A percentile compares a stretch with the other conserved stretches of the same genome.
phyloP scores from a whole-genome alignment of 2,329 filamentous ascomycete species.

The Coniochaeta sp. region DNA sequence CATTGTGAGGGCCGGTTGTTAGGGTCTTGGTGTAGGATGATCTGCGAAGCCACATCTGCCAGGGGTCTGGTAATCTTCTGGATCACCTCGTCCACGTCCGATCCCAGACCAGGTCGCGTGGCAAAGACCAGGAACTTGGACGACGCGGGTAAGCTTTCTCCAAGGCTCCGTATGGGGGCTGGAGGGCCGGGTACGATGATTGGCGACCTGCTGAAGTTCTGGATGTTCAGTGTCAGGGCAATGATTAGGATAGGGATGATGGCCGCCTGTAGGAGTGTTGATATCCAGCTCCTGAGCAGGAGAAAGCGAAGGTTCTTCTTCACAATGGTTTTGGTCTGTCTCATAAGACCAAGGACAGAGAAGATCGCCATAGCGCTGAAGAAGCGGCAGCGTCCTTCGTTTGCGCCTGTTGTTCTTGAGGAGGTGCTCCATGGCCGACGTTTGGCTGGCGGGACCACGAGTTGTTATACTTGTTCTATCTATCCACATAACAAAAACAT shows the following conservation, averaged over 20 bases:
- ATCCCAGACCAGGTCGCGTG: background rate
- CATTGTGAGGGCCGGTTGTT: constrained; percentile 11
- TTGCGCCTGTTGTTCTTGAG: background rate
- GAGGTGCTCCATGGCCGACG: background rate
- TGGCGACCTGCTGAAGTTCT: constrained; percentile 12
- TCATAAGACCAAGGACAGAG: constrained; percentile 3
- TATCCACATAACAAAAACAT: background rate
- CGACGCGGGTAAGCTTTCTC: constrained; percentile 8
- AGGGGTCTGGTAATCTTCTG: constrained; percentile 15
- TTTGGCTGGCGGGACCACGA: background rate
- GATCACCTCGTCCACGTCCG: background rate
- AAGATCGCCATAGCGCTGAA: background rate
- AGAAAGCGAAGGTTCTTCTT: constrained; percentile 17
- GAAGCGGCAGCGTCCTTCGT: background rate
- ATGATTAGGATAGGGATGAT: constrained; percentile 21
- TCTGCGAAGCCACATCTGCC: constrained; percentile 3
- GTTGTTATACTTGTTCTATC: background rate
- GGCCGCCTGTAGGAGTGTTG: constrained; percentile 16
- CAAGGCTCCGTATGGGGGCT: constrained; percentile 12
- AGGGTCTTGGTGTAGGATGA: constrained; percentile 12
- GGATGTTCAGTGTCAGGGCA: constrained; percentile 18
- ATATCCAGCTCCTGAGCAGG: constrained; percentile 12
- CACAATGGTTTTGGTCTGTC: constrained; percentile 11
- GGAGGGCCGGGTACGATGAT: constrained; percentile 11
- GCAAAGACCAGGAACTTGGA: constrained; percentile 13